Base-by-base conservation (phyloP, 768 basidiomycete genomes). In the Termitomyces heimii region DNA sequence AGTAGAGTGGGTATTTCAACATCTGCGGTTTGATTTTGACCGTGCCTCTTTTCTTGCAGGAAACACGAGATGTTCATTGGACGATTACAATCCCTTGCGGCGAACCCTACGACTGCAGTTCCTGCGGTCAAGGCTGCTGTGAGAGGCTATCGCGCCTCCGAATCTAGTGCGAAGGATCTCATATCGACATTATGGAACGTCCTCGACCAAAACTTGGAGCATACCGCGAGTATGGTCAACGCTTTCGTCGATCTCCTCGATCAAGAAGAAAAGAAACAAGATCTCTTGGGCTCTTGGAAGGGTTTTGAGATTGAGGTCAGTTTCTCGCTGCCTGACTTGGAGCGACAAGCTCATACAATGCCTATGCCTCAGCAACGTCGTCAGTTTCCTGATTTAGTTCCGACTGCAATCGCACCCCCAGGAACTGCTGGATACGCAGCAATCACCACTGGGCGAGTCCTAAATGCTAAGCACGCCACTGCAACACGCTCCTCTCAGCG, bases 401-500 rank as follows among this genome's bases (percentile, higher is more conserved):
- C 86, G 4, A 75, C 77, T 3, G 68, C 81, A 3, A 67, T 78
- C 0, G 86, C 58, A 46, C 18, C 57, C 9, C 37, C 62, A 22
- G 59, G 88, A 9, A 74, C 82, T 0, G 85, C 44, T 37, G 46
- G 84, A 44, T 95, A 89, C 62, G 86, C 92, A 0, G 88, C 85
- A 0, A 88, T 94, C 60, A 78, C 91, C 4, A 83, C 86, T 26
- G 93, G 92, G 5, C 85, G 90, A 3, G 87, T 93, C 34, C 76
- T 97, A 55, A 91, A 89, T 63, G 90, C 87, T 35, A 94, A 94
- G 68, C 82, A 91, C 57, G 81, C 82, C 1, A 89, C 89, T 0
- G 76, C 82, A 1, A 73, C 82, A 0, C 78, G 82, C 9, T 79
- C 83, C 2, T 78, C 82, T 12, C 74, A 77, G 29, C 76, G 78